Base-by-base conservation (phyloP, 371 early-diverging fungal species). In the Actinomucor elegans region DNA sequence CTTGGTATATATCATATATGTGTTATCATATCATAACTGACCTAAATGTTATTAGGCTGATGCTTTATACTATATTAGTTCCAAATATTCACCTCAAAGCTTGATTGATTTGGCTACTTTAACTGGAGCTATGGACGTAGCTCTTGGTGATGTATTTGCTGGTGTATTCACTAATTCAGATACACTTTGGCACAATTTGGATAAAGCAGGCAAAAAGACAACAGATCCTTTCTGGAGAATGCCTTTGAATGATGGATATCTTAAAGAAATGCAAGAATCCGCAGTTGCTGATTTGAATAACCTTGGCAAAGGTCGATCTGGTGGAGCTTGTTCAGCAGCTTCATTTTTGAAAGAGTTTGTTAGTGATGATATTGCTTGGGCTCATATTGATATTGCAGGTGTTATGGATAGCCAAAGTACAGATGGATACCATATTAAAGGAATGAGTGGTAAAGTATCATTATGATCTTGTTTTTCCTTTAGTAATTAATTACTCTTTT, bases 201-300 rank as follows among this genome's bases (percentile, higher is more conserved):
- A 26, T 9, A 42, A 45, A 4, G 90, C 94, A 12, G 88, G 91
- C 1, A 59, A 80, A 14, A 44, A 63, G 10, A 67, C 86, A 1
- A 81, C 88, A 31, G 99, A 99, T 66, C 83, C 75, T 5, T 86
- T 94, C 59, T 99, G 99, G 99, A 80, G 96, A 35, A 97, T 98
- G 96, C 99, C 98, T 5, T 71, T 98, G 46, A 82, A 92, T 65
- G 79, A 82, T 27, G 76, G 67, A 15, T 95, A 94, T 67, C 61
- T 82, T 58, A 73, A 83, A 37, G 78, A 81, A 37, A 80, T 88
- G 78, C 86, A 93, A 44, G 78, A 86, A 57, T 89, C 93, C 37
- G 67, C 79, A 9, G 91, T 97, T 5, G 97, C 99, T 24, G 95
- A 94, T 63, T 69, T 93, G 44, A 83, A 87, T 62, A 96, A 96